Base-by-base conservation (phyloP, 306 rosid genomes). In the Vigna reflexopilosa region DNA sequence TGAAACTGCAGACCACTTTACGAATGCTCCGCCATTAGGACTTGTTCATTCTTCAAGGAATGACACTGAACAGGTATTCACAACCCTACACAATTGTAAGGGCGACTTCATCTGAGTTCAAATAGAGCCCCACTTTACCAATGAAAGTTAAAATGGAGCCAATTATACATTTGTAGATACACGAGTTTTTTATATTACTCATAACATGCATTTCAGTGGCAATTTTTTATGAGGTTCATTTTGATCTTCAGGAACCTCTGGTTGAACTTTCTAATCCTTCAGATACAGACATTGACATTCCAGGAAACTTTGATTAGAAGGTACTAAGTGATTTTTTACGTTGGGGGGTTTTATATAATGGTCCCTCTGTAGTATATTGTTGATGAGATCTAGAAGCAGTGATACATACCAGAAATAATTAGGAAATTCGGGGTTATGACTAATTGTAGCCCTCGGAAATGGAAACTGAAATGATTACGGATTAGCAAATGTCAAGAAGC, bases 221-320 rank as follows among this genome's bases (percentile, higher is more conserved):
- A 75, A 51, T 10, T 76, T 83, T 77, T 76, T 74, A 82, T 51
- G 72, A 52, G 58, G 20, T 30, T 57, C 61, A 26, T 85, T 65
- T 70, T 80, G 28, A 61, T 81, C 67, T 44, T 54, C 88, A 95
- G 98, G 98, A 91, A 79, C 91, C 95, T 73, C 81, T 92, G 83
- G 88, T 68, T 32, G 93, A 95, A 83, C 93, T 95, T 70, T 71
- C 95, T 77, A 89, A 87, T 95, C 89, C 98, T 48, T 86, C 91
- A 12, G 92, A 91, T 84, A 89, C 91, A 58, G 97, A 95, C 62
- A 61, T 90, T 67, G 97, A 92, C 83, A 87, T 92, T 83, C 87
- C 93, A 15, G 85, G 90, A 86, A 90, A 87, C 88, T 89, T 92
- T 69, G 93, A 89, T 83, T 92, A 91, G 89, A 94, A 86, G 93